Evolutionary conservation across 106 monocot species (phyloP), one percentile per base, ranked within the genome.

Genomic region (Allium sativum): DNA sequence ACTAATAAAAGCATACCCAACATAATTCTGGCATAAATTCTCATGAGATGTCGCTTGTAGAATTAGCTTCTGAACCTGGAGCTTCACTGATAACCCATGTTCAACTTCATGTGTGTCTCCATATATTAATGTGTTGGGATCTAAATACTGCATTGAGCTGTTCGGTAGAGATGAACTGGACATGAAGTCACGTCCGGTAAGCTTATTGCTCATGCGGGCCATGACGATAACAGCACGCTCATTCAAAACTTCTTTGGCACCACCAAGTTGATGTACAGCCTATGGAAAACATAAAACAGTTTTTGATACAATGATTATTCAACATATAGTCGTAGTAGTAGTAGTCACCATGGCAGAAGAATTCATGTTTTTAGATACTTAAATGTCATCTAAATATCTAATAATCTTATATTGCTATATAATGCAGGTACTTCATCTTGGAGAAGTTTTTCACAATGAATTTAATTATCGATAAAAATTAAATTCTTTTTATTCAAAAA

Each of bases 231-330:
- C 76, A 4, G 93, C 93, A 60, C 88, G 88, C 50, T 88, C 93
- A 62, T 93, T 88, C 44, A 93, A 70, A 70, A 93, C 93, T 66
- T 93, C 93, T 43, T 88, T 93, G 48, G 93, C 93, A 84, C 88
- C 93, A 53, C 93, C 93, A 58, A 93, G 79, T 62, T 93, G 93
- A 67, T 86, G 80, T 45, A 92, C 92, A 46, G 92, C 92, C 92
- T 92, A 50, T 50, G 31, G 31, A 31, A 31, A 31, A 31, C 31
- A 31, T 31, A 31, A 31, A 31, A 31, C 31, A 5, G 31, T 31
- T 31, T 31, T 31, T 31, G 31, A 31, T 31, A 3, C 31, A 5
- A 31, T 31, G 5, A 31, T 31, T 31, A 31, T 31, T 31, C 31
- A 31, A 31, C 31, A 31, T 31, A 31, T n/a, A n/a, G n/a, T n/a